A percentile compares a stretch with the other conserved stretches of the same genome.
Evolutionary conservation across 495 filamentous ascomycete genomes (phyloP).

Genomic region (Jackrogersella minutella): DNA sequence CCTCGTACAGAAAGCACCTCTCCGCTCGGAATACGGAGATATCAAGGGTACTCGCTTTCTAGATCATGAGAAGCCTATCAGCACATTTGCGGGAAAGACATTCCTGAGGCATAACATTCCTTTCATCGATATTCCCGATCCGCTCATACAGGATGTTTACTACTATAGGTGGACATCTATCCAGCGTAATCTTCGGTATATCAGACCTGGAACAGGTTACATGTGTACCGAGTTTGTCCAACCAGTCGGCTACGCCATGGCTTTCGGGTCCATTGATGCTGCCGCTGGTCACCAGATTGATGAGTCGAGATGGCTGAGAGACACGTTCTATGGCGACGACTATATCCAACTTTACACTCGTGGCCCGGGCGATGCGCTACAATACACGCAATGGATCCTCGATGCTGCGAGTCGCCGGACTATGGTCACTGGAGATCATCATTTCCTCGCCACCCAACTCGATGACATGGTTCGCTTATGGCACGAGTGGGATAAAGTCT

Average conservation of each 20-base stretch:
- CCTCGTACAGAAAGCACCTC: background rate
- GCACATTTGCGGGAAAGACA: constrained; percentile 43
- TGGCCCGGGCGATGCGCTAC: constrained; percentile 51
- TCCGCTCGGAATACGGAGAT: background rate
- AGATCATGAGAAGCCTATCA: constrained; percentile 45
- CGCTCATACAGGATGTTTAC: constrained; percentile 55
- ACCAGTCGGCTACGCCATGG: constrained; percentile 49
- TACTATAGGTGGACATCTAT: constrained; percentile 56
- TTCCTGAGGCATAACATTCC: constrained; percentile 54
- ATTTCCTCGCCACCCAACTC: constrained; percentile 50
- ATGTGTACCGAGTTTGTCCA: constrained; percentile 56
- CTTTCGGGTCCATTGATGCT: constrained; percentile 53
- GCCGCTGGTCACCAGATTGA: constrained; percentile 57
- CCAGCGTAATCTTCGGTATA: constrained; percentile 53
- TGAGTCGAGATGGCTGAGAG: constrained; percentile 55
- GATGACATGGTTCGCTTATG: constrained; percentile 52
- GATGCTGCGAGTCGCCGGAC: constrained; percentile 50
- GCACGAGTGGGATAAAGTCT: constrained; percentile 51
- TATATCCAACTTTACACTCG: constrained; percentile 54
- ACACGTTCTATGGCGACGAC: constrained; percentile 51
- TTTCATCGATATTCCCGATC: constrained; percentile 58
- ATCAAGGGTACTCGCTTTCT: constrained; percentile 41
- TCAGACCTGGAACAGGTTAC: constrained; percentile 52
- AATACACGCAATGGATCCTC: constrained; percentile 57
- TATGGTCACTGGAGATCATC: constrained; percentile 50